These are phyloP conservation scores for Leccinum variicolor DNA, from an alignment of 768 basidiomycete species.

Conservation along the genomic window DNA sequence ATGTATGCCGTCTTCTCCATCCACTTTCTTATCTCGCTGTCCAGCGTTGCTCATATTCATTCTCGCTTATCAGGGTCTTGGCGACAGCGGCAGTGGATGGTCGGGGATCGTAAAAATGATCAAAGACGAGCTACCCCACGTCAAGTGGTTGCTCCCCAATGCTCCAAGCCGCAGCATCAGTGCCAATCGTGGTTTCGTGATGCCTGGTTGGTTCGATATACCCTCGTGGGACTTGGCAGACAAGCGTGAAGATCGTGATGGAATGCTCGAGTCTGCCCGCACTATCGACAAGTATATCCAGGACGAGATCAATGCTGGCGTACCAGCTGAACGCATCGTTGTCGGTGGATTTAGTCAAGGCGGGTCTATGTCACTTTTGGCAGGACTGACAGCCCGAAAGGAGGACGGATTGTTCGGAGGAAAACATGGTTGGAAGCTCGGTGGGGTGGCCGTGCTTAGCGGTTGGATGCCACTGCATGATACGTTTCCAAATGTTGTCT, in stretches of 20 bases:
- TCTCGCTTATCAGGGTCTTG: conserved; percentile 54
- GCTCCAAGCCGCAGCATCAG: conserved; percentile 52
- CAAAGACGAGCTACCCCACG: conserved; percentile 55
- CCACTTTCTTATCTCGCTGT: neutral
- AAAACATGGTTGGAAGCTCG: conserved; percentile 55
- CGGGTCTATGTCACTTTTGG: conserved; percentile 72
- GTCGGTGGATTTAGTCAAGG: conserved; percentile 92
- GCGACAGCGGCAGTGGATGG: conserved; percentile 76
- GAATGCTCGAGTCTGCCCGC: conserved; percentile 61
- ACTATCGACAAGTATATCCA: conserved; percentile 67
- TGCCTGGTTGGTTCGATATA: conserved; percentile 89
- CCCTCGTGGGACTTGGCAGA: conserved; percentile 54
- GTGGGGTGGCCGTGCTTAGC: conserved; percentile 69
- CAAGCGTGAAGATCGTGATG: conserved; percentile 55
- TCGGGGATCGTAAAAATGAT: conserved; percentile 71
- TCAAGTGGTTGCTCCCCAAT: conserved; percentile 76
- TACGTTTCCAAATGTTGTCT: conserved; percentile 63
- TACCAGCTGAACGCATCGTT: conserved; percentile 67
- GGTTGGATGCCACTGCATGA: conserved; percentile 72
- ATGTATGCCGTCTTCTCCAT: conserved; percentile 49
- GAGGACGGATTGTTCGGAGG: conserved; percentile 28
- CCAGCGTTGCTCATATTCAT: conserved; percentile 3
- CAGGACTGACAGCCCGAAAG: conserved; percentile 45
- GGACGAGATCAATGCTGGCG: conserved; percentile 69
- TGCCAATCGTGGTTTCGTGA: conserved; percentile 63